Percentiles rank a stretch among this genome's conserved stretches.
Conservation (phyloP, 2,329 filamentous ascomycete species). For the Hymenoscyphus occultus region DNA sequence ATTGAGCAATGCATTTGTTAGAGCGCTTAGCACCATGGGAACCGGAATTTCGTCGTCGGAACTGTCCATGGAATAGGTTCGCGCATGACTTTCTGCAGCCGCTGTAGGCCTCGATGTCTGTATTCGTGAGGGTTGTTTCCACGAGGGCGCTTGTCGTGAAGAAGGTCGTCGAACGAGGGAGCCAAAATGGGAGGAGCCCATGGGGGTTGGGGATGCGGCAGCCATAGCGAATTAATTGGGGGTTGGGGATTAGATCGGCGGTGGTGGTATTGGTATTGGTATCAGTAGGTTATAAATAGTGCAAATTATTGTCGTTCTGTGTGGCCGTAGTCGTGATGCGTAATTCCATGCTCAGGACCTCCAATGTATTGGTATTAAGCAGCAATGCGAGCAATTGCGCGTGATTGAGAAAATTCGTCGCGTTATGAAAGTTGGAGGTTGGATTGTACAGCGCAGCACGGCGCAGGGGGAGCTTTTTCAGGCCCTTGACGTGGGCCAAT, state of each 20-base stretch:
- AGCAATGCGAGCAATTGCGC: conserved; percentile 29
- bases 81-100: conserved; percentile 34
- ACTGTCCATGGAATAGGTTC: conserved; percentile 64
- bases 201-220: conserved; percentile 54
- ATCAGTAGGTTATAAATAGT: conserved; percentile 15
- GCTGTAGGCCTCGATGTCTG: conserved; percentile 25
- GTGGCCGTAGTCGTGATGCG: conserved; percentile 21
- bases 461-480: neutral
- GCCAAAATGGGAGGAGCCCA: conserved; percentile 47
- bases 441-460: neutral
- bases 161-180: conserved; percentile 52
- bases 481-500: neutral
- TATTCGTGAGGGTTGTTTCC: conserved; percentile 50
- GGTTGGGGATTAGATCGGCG: conserved; percentile 5
- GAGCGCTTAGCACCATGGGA: conserved; percentile 79
- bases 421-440: conserved; percentile 20
- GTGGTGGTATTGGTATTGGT: neutral
- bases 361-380: conserved; percentile 6
- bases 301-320: conserved; percentile 15
- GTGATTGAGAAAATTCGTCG: conserved; percentile 29
- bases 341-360: conserved; percentile 29
- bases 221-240: conserved; percentile 41
- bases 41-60: conserved; percentile 92
- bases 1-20: conserved; percentile 80
- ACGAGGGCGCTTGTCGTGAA: conserved; percentile 44